Base-by-base conservation (phyloP, 345 rosid species). In the Salix viminalis region DNA sequence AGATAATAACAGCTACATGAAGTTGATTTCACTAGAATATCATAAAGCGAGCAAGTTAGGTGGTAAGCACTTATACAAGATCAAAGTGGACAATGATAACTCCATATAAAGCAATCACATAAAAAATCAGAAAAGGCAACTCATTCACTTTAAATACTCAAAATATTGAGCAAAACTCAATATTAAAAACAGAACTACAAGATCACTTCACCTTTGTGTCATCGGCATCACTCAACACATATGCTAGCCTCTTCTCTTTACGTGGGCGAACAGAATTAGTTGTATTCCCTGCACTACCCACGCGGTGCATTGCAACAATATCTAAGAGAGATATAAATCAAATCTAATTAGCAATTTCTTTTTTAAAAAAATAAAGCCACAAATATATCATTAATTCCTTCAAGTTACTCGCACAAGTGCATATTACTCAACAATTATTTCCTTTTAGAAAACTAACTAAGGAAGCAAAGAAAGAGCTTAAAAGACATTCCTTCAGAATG, bases 241-340 rank as follows among this genome's bases (percentile, higher is more conserved):
- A 96, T 0, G 99, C 94, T 79, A 96, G 87, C 85, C 94, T 90
- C 84, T 94, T 96, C 91, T 94, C 99, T 82, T 94, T 96, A 60
- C 98, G 97, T 58, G 91, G 88, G 44, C 98, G 98, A 79, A 83
- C 88, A 80, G 98, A 92, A 89, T 90, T 90, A 65, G 82, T 71
- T 28, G 88, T 91, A 85, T 95, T 96, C 81, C 98, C 98, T 13
- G 97, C 89, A 91, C 99, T 96, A 77, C 96, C 99, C 84, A 96
- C 98, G 3, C 98, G 97, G 94, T 96, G 99, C 99, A 96, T 96
- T 65, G 88, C 90, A 80, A 80, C 72, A 77, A 76, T 66, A 85
- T 89, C 91, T 84, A 77, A 75, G 41, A 68, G 39, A 73, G 13
- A 76, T 21, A 75, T 14, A 62, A 42, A 11, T 42, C 46, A 42